Evolutionary conservation across 768 basidiomycete species (phyloP), one percentile per base, ranked within the genome.

Genomic region (Auricularia sp.): DNA sequence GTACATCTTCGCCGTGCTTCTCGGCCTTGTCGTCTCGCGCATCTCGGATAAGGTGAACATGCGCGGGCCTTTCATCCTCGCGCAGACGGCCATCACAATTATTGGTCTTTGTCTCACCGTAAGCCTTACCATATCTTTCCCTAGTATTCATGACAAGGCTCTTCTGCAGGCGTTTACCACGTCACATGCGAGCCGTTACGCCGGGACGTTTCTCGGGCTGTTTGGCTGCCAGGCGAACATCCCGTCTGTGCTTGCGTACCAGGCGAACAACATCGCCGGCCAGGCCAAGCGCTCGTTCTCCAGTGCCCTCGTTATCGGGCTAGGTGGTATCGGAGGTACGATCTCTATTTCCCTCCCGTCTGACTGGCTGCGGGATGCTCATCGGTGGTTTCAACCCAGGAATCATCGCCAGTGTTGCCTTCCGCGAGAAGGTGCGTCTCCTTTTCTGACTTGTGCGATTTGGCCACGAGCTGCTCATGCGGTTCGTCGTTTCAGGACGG

Each of bases 1-100:
- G 16, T 71, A 71, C 66, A 67, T 69, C 53, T 65, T 71, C 65
- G 67, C 65, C 64, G 69, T 68, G 33, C 66, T 69, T 64, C 67
- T 66, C 64, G 69, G 68, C 36, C 66, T 70, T 29, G 64, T 64
- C 54, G 61, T 67, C 62, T 69, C 69, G 34, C 44, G 66, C 42
- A 33, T 64, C 51, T 64, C 67, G 16, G 71, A 72, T 64, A 69
- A 68, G 64, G n/a, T 63, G 35, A 64, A 66, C 33, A 61, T 64
- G 18, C 72, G 72, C 39, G 72, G 66, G 2, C 67, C 67, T 18
- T 71, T 71, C 60, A 69, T 72, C 54, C 62, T 64, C 23, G 44
- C 64, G 42, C 67, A 68, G 34, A 66, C 67, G 33, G n/a, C 66
- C 11, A 65, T 72, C 16, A 64, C 62, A 12, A 65, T 72, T 36